Evolutionary conservation across 257 asterid genomes (phyloP).

Genomic region (Solanum ossicruentum): DNA sequence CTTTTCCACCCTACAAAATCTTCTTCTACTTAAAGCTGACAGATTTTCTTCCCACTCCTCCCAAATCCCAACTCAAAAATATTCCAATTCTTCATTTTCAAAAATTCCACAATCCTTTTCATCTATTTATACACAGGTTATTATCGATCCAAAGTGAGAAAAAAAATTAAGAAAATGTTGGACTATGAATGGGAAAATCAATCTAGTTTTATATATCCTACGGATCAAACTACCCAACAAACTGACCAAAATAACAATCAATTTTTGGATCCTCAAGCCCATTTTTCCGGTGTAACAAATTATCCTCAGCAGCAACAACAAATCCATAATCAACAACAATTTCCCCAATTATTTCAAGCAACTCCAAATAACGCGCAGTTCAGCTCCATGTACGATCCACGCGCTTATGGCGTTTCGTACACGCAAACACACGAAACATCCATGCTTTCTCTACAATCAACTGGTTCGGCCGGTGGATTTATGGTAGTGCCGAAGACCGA

Average conservation of each 20-base stretch:
- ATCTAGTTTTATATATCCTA: constrained; percentile 48
- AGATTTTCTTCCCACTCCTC: constrained; percentile 25
- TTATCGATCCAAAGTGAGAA: not conserved
- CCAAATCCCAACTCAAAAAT: constrained; percentile 1
- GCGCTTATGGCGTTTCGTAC: constrained; percentile 25
- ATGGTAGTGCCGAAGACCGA: constrained; percentile 68
- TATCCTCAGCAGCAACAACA: not conserved
- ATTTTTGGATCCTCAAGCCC: constrained; percentile 41
- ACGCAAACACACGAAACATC: constrained; percentile 23
- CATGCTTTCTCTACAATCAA: constrained; percentile 49
- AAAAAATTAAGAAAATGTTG: constrained; percentile 36
- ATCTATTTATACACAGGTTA: not conserved
- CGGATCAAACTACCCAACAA: constrained; percentile 39
- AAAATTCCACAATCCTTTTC: not conserved
- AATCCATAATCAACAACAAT: constrained; percentile 14
- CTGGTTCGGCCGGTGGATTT: constrained; percentile 43
- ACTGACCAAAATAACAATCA: constrained; percentile 33
- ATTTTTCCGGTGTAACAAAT: constrained; percentile 15
- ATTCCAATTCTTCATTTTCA: constrained; percentile 23
- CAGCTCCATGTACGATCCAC: constrained; percentile 32
- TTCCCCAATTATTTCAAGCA: constrained; percentile 14
- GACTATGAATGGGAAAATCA: constrained; percentile 89
- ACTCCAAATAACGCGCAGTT: constrained; percentile 10
- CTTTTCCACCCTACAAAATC: constrained; percentile 43
- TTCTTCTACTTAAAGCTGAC: constrained; percentile 61